Evolutionary conservation across 164 flowering plant genomes (phyloP), one percentile per base, ranked within the genome.

Genomic region (Chloranthus sessilifolius): DNA sequence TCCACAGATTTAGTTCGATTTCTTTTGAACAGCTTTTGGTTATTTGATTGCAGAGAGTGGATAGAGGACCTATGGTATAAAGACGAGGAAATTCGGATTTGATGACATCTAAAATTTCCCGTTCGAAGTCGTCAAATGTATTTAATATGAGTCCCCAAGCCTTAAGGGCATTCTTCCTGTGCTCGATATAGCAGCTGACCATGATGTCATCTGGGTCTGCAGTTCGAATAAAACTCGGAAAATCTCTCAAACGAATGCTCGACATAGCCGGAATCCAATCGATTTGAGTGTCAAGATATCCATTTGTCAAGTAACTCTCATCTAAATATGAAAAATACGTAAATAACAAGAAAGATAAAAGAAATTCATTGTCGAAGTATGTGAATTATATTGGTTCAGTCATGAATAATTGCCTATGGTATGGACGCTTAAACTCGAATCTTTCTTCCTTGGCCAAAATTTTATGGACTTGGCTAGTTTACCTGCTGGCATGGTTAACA

Each of bases 261-360:
- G 14, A 22, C 53, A 63, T 42, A 12, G 66, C 74, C 0, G 70
- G 64, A 7, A 65, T 65, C 67, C 63, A 61, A 14, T 65, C 70
- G 27, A 65, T 29, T 3, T 17, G n/a, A 1, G 58, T 68, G 8
- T 68, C 72, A 1, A 59, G 56, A 47, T 55, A 58, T 2, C 69
- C 73, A 38, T 64, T 68, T 14, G 16, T 52, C 10, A 63, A 20
- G 31, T 31, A 46, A 6, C 58, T 63, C 41, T 33, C 65, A 68
- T 68, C 68, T 68, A n/a, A n/a, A n/a, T n/a, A n/a, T n/a, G n/a
- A n/a, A n/a, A n/a, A n/a, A n/a, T n/a, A n/a, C n/a, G 53, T 14
- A 20, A 1, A n/a, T n/a, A n/a, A n/a, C n/a, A n/a, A n/a, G n/a
- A n/a, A n/a, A n/a, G n/a, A n/a, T n/a, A n/a, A n/a, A n/a, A n/a